Conservation (phyloP, 2,329 filamentous ascomycete genomes). For the Pleurostoma richardsiae region DNA sequence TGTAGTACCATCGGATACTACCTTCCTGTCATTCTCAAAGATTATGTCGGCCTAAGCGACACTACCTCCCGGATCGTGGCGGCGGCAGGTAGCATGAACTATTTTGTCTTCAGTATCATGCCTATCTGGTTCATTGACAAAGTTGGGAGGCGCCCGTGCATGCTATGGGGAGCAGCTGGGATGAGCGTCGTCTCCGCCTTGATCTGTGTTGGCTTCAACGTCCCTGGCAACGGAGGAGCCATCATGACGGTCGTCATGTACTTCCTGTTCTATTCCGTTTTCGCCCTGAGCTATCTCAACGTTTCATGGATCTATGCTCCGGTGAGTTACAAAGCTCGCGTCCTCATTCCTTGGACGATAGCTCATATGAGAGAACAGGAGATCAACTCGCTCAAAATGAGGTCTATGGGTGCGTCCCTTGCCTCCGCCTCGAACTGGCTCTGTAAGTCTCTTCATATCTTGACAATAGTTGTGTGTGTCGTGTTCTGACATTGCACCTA, state of each 20-base stretch:
- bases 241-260: slow-evolving; percentile 2
- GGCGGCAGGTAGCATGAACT: slow-evolving; percentile 1
- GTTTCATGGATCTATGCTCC: slow-evolving; percentile 7
- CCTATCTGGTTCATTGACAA: slow-evolving; percentile 6
- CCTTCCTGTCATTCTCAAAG: slow-evolving; percentile 5
- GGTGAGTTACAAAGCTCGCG: too few relatives aligned
- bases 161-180: slow-evolving; percentile 3
- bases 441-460: slow-evolving; percentile 7
- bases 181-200: slow-evolving; percentile 1
- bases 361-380: not conserved
- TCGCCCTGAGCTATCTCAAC: slow-evolving; percentile 5
- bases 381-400: slow-evolving; percentile 7
- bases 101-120: slow-evolving; percentile 1
- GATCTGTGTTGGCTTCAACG: slow-evolving; percentile 4
- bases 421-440: slow-evolving; percentile 15
- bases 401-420: slow-evolving; percentile 12
- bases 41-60: slow-evolving; percentile 3
- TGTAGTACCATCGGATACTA: not conserved
- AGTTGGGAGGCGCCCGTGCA: slow-evolving; percentile 1
- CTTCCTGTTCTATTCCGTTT: slow-evolving; percentile 8
- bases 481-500: slow-evolving; percentile 4
- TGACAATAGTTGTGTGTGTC: too few relatives aligned
- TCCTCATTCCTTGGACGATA: too few relatives aligned
- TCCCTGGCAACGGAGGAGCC: not conserved
- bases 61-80: slow-evolving; percentile 2